Evolutionary conservation across 768 basidiomycete genomes (phyloP).

Genomic region (Termitomyces sp.): DNA sequence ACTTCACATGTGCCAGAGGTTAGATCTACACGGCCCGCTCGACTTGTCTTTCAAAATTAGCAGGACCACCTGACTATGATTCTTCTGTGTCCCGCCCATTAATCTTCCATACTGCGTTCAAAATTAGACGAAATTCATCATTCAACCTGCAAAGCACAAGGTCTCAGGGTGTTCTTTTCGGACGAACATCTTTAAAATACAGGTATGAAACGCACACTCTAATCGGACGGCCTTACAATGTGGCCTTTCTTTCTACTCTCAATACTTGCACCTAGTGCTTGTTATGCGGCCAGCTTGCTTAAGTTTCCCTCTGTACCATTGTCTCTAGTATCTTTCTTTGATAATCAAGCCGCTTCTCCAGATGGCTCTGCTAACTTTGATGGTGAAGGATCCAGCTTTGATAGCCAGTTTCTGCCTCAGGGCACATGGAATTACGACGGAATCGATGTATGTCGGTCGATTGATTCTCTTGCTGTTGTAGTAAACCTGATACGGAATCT

Average conservation of each 20-base stretch:
- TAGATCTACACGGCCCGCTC: background rate
- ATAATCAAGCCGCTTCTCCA: slow-evolving; percentile 42
- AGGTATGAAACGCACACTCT: background rate
- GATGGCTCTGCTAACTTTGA: slow-evolving; percentile 40
- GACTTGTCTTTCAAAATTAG: background rate
- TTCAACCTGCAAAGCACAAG: background rate
- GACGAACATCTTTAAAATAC: background rate
- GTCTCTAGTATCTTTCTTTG: slow-evolving; percentile 25
- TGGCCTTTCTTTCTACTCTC: background rate
- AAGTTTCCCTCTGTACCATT: slow-evolving; percentile 30
- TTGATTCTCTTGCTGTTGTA: background rate
- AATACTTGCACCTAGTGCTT: background rate
- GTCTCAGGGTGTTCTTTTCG: slow-evolving; percentile 1
- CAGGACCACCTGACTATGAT: background rate
- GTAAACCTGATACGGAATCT: background rate
- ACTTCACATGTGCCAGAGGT: background rate
- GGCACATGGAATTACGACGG: slow-evolving; percentile 37
- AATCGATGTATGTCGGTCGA: slow-evolving; percentile 26
- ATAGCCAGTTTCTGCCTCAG: slow-evolving; percentile 34
- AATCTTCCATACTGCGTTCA: background rate
- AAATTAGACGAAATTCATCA: background rate
- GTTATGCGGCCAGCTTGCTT: slow-evolving; percentile 1
- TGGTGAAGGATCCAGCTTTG: slow-evolving; percentile 34
- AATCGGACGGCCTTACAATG: background rate
- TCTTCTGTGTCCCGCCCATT: too few species aligned